Percentiles rank a stretch among this genome's conserved stretches.
phyloP scores from a whole-genome alignment of 1,139 yeast species.

The Saccharomyces hybrid region DNA sequence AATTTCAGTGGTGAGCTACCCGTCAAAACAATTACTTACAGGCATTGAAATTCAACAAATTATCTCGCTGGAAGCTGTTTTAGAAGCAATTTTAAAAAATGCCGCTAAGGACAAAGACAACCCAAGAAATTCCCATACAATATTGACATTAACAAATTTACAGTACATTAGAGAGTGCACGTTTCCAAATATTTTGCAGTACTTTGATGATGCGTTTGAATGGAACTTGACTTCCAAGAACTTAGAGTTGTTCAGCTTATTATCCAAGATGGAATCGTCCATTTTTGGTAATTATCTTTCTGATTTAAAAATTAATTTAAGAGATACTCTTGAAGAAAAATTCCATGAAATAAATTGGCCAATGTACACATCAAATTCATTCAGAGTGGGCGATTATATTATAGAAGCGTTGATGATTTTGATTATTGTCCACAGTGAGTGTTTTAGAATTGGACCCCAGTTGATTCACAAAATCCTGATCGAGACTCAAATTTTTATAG shows the following conservation, averaged over 20 bases:
- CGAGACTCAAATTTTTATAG: slow-evolving; percentile 41
- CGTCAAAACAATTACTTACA: slow-evolving; percentile 39
- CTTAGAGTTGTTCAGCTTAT: slow-evolving; percentile 36
- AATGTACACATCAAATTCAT: slow-evolving; percentile 33
- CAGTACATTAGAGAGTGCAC: slow-evolving; percentile 39
- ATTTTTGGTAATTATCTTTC: slow-evolving; percentile 46
- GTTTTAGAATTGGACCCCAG: slow-evolving; percentile 41
- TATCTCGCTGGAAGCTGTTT: slow-evolving; percentile 42
- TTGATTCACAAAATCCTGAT: slow-evolving; percentile 39
- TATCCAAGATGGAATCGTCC: slow-evolving; percentile 45
- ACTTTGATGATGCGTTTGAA: slow-evolving; percentile 44
- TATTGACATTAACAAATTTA: slow-evolving; percentile 46
- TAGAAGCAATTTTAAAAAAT: slow-evolving; percentile 44
- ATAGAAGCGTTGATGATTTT: slow-evolving; percentile 46
- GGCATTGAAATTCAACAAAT: slow-evolving; percentile 45
- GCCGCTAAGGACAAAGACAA: slow-evolving; percentile 35
- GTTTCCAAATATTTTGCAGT: slow-evolving; percentile 42
- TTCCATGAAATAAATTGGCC: slow-evolving; percentile 43
- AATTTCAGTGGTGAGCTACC: slow-evolving; percentile 34
- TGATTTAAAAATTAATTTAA: slow-evolving; percentile 42
- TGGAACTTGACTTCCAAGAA: slow-evolving; percentile 36
- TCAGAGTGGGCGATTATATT: slow-evolving; percentile 41
- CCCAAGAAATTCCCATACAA: slow-evolving; percentile 34
- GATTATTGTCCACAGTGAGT: slow-evolving; percentile 47
- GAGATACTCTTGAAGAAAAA: slow-evolving; percentile 43